These are phyloP conservation scores for Kodamaea sp. DNA, from an alignment of 1,139 yeast genomes.

Conservation along the genomic window DNA sequence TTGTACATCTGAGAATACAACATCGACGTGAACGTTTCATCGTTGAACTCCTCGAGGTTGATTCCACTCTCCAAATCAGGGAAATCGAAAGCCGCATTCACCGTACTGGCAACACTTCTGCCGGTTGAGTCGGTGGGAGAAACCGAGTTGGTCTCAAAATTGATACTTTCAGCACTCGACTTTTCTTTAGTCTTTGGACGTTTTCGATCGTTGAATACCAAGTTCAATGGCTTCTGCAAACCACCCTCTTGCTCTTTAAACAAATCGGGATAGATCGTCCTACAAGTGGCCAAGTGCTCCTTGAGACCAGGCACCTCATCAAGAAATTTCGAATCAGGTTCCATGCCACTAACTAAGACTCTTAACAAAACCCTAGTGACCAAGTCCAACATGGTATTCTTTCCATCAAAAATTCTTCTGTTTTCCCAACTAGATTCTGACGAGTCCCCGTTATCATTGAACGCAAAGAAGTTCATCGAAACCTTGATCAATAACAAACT, in stretches of 20 bases:
- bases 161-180: background rate
- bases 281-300: constrained; percentile 19
- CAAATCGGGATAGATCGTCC: constrained; percentile 22
- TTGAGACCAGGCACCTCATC: constrained; percentile 16
- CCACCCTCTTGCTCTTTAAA: constrained; percentile 11
- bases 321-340: constrained; percentile 13
- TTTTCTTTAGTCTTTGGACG: too few species aligned
- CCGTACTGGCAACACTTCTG: background rate
- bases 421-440: constrained; percentile 9
- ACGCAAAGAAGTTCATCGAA: constrained; percentile 18
- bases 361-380: constrained; percentile 21
- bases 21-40: constrained; percentile 14
- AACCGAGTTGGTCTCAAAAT: background rate
- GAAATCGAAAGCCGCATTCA: background rate
- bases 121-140: background rate
- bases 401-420: constrained; percentile 8
- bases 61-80: background rate
- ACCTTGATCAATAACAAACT: constrained; percentile 14
- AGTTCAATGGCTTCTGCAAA: constrained; percentile 2
- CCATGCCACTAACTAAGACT: constrained; percentile 18
- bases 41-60: constrained; percentile 9
- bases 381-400: constrained; percentile 12
- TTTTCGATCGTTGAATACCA: background rate
- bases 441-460: constrained; percentile 1
- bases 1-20: constrained; percentile 17